phyloP scores from a whole-genome alignment of 129 eudicot species.

The Logfia minima region DNA sequence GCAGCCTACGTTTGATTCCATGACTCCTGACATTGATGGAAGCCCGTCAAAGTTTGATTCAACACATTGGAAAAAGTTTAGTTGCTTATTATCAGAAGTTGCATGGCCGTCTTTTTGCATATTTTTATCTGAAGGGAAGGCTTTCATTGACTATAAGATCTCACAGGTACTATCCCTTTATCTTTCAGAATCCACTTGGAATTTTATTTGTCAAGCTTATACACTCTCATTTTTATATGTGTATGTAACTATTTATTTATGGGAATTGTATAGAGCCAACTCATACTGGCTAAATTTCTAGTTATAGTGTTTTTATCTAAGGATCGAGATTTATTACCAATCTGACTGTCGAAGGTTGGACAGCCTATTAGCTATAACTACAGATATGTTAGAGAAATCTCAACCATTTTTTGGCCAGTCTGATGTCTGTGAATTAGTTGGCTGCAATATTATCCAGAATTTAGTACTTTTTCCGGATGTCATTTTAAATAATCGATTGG shows the following conservation, averaged over 20 bases:
- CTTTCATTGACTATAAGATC: slow-evolving; percentile 59
- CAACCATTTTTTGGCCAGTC: background rate
- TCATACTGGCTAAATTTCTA: background rate
- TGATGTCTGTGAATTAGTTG: background rate
- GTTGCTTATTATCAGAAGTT: slow-evolving; percentile 58
- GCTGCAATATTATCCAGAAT: slow-evolving; percentile 7
- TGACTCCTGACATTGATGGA: slow-evolving; percentile 26
- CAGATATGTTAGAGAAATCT: slow-evolving; percentile 6
- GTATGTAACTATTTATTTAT: background rate
- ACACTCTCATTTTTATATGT: background rate
- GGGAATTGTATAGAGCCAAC: background rate
- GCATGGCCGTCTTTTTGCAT: slow-evolving; percentile 74
- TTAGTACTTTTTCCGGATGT: slow-evolving; percentile 7
- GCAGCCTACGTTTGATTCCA: slow-evolving; percentile 53
- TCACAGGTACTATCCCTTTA: slow-evolving; percentile 64
- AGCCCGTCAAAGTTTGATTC: slow-evolving; percentile 41
- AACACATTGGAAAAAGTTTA: slow-evolving; percentile 55
- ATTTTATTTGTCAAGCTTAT: slow-evolving; percentile 7
- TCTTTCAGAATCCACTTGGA: slow-evolving; percentile 7
- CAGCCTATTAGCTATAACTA: slow-evolving; percentile 12
- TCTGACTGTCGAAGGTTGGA: slow-evolving; percentile 10
- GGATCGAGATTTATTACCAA: background rate
- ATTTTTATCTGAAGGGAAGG: slow-evolving; percentile 79
- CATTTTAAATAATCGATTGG: background rate
- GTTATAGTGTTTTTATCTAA: background rate